phyloP scores from a whole-genome alignment of 2,329 filamentous ascomycete genomes.

The Nemania diffusa region DNA sequence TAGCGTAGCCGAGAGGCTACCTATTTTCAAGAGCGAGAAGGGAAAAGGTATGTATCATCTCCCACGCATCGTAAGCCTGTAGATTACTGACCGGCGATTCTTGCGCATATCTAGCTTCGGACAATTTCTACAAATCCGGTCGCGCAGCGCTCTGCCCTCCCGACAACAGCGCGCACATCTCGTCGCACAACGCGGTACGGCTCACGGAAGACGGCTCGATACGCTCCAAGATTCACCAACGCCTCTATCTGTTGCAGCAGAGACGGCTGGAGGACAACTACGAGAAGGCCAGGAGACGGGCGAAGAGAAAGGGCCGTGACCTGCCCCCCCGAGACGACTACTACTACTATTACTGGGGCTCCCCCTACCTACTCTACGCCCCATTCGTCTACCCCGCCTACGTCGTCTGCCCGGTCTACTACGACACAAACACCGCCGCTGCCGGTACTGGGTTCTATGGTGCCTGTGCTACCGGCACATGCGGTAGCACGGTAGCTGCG shows the following conservation, averaged over 20 bases:
- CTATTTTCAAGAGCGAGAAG: constrained; percentile 58
- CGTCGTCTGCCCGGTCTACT: constrained; percentile 41
- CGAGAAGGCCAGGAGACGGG: constrained; percentile 61
- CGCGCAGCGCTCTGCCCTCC: constrained; percentile 62
- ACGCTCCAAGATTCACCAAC: constrained; percentile 48
- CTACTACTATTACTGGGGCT: constrained; percentile 64
- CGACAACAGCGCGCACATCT: constrained; percentile 74
- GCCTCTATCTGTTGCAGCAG: constrained; percentile 51
- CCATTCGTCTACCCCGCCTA: constrained; percentile 57
- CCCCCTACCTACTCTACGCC: constrained; percentile 59
- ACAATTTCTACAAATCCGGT: constrained; percentile 61
- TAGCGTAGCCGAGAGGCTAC: constrained; percentile 57
- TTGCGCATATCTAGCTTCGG: constrained; percentile 45
- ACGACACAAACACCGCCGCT: constrained; percentile 49
- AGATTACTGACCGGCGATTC: not conserved
- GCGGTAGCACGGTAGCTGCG: constrained; percentile 53
- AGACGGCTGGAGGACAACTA: constrained; percentile 65
- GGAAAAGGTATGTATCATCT: constrained; percentile 46
- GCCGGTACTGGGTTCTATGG: constrained; percentile 52
- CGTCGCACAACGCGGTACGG: constrained; percentile 74
- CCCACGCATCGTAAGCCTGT: not conserved
- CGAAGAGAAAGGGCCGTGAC: constrained; percentile 60
- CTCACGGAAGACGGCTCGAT: constrained; percentile 43
- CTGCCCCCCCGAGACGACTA: constrained; percentile 61
- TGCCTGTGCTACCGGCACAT: constrained; percentile 60